Conservation (phyloP, 345 rosid genomes). For the Hibiscus mutabilis region DNA sequence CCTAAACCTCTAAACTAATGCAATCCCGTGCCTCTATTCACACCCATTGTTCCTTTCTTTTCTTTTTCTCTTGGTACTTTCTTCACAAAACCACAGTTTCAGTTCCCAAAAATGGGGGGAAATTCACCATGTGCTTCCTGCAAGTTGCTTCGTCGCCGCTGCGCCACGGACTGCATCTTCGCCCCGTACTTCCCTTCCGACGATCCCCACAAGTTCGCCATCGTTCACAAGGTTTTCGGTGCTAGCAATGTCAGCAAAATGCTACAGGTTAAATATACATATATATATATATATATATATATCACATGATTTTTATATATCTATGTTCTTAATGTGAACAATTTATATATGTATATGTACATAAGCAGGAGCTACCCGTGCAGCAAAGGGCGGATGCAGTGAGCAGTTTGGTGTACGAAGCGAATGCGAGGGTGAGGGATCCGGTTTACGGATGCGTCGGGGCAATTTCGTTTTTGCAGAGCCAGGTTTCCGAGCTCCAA, state of each 20-base stretch:
- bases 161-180: conserved; percentile 56
- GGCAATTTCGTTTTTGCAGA: conserved; percentile 49
- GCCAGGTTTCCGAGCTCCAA: conserved; percentile 53
- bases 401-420: conserved; percentile 63
- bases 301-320: background rate
- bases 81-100: background rate
- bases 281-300: background rate
- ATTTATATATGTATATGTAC: background rate
- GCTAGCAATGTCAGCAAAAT: conserved; percentile 71
- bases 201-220: conserved; percentile 59
- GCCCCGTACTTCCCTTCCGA: conserved; percentile 68
- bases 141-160: conserved; percentile 56
- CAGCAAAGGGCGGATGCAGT: conserved; percentile 58
- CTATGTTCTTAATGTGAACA: background rate
- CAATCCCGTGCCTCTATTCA: background rate
- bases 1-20: background rate
- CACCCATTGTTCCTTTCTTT: background rate
- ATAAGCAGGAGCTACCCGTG: conserved; percentile 44
- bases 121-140: conserved; percentile 65
- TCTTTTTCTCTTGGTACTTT: background rate
- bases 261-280: conserved; percentile 40
- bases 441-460: conserved; percentile 69
- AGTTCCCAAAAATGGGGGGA: conserved; percentile 26
- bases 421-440: conserved; percentile 53
- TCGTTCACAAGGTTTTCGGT: conserved; percentile 64